A percentile compares a stretch with the other conserved stretches of the same genome.
Evolutionary conservation across 768 basidiomycete genomes (phyloP).

Genomic region (Phylloporus rhodoxanthus): DNA sequence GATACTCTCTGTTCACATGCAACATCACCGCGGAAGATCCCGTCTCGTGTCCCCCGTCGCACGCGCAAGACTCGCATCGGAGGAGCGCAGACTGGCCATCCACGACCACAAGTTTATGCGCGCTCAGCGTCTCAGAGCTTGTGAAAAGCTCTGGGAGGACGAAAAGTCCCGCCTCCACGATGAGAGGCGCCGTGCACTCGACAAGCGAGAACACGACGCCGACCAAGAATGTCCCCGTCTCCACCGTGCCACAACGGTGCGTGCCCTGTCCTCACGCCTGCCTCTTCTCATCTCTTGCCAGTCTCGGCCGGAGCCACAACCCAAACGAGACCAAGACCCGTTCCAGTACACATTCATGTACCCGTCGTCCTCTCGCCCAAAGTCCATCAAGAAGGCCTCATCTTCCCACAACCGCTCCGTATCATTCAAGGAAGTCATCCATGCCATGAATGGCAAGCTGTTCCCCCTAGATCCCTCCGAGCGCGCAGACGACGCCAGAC

Average conservation of each 20-base stretch:
- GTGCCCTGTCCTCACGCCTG: background rate
- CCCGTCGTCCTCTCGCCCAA: conserved; percentile 20
- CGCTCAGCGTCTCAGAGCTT: conserved; percentile 37
- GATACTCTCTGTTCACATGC: conserved; percentile 20
- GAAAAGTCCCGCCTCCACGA: conserved; percentile 40
- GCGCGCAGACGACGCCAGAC: conserved; percentile 29
- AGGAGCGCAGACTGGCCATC: conserved; percentile 31
- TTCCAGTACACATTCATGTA: conserved; percentile 33
- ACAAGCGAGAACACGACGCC: conserved; percentile 28
- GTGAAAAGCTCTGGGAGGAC: conserved; percentile 45
- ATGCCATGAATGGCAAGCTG: conserved; percentile 53
- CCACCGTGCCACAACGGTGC: conserved; percentile 20
- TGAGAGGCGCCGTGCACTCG: conserved; percentile 32
- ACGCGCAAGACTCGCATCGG: conserved; percentile 38
- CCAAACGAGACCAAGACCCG: conserved; percentile 19
- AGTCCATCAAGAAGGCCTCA: conserved; percentile 8
- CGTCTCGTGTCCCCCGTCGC: conserved; percentile 39
- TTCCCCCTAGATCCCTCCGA: conserved; percentile 40
- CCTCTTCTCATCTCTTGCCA: conserved; percentile 6
- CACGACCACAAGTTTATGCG: conserved; percentile 31
- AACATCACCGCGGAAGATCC: conserved; percentile 37
- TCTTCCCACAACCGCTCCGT: conserved; percentile 33
- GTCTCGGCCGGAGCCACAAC: conserved; percentile 13
- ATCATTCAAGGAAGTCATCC: conserved; percentile 51
- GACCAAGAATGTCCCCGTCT: conserved; percentile 27